phyloP scores from a whole-genome alignment of 2,329 filamentous ascomycete genomes.

The Berkeleyomyces rouxiae region DNA sequence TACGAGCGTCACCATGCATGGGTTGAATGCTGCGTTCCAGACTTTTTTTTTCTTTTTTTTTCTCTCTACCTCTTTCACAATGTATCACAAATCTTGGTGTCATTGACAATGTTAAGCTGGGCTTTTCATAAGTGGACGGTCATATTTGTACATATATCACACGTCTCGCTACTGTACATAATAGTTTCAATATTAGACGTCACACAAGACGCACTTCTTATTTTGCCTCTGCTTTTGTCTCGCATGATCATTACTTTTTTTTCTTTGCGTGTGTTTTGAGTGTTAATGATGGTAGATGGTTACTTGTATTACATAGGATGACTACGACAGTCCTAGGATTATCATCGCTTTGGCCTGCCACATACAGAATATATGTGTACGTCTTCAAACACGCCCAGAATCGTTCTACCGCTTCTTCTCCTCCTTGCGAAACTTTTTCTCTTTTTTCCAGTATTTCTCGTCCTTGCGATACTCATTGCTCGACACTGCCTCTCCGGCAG shows the following conservation, averaged over 20 bases:
- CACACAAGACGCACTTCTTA: neutral
- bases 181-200: neutral
- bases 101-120: neutral
- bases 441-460: slow-evolving; percentile 5
- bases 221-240: no score
- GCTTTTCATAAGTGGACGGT: neutral
- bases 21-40: neutral
- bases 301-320: neutral
- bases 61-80: neutral
- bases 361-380: neutral
- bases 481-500: neutral
- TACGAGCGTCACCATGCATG: neutral
- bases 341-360: no score
- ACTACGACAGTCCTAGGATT: neutral
- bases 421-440: neutral
- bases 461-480: neutral
- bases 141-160: neutral
- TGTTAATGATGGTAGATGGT: no score
- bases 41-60: neutral
- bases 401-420: slow-evolving; percentile 1
- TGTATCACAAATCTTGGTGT: slow-evolving; percentile 2
- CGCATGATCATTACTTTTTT: no score
- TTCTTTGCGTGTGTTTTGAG: no score
- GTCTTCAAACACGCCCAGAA: no score
- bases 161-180: neutral